phyloP scores from a whole-genome alignment of 129 eudicot genomes.

The Chrysanthemum seticuspe region DNA sequence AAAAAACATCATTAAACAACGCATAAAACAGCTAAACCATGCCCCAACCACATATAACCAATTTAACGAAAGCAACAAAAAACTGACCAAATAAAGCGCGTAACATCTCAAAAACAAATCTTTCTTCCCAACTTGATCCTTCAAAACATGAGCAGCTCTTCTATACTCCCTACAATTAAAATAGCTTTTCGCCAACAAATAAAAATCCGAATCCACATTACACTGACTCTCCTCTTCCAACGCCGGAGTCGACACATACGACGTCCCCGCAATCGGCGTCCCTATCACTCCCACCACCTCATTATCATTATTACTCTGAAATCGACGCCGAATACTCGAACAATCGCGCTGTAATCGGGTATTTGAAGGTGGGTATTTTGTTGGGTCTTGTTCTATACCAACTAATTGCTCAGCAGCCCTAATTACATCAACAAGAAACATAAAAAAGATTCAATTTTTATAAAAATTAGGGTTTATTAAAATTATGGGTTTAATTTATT shows the following conservation, averaged over 20 bases:
- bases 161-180: constrained; percentile 86
- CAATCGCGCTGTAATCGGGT: constrained; percentile 94
- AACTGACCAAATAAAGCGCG: constrained; percentile 85
- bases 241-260: constrained; percentile 63
- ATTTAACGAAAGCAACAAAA: not conserved
- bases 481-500: not conserved
- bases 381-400: constrained; percentile 95
- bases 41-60: not conserved
- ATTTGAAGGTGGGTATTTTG: constrained; percentile 78
- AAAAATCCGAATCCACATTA: constrained; percentile 61
- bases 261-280: constrained; percentile 73
- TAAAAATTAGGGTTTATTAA: constrained; percentile 9
- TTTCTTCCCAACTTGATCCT: constrained; percentile 77
- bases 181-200: constrained; percentile 77
- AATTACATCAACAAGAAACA: not conserved
- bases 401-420: constrained; percentile 98
- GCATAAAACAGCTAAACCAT: too few relatives aligned
- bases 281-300: constrained; percentile 16
- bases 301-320: constrained; percentile 44
- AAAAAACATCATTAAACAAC: not conserved
- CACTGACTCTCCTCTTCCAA: constrained; percentile 58
- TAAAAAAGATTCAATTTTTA: not conserved
- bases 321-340: constrained; percentile 89
- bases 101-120: constrained; percentile 88
- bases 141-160: constrained; percentile 92